These are phyloP conservation scores for Kwoniella sp. DNA, from an alignment of 768 basidiomycete genomes.

Conservation along the genomic window DNA sequence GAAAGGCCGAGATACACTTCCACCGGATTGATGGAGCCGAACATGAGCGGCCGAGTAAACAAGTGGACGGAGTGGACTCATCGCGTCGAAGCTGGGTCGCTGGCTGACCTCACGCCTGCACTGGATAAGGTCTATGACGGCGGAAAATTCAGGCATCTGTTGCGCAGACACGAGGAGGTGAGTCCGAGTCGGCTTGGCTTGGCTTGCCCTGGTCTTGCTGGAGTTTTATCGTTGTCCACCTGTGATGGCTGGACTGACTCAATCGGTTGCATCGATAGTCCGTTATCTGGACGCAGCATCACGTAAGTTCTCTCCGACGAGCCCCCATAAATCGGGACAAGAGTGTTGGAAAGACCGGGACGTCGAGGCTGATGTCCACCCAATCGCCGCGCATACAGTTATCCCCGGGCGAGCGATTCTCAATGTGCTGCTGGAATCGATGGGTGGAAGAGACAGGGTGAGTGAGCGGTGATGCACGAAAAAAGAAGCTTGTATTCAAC, in stretches of 20 bases:
- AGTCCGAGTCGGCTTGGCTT: too few relatives aligned
- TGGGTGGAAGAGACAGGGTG: conserved; percentile 38
- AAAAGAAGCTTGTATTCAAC: neutral
- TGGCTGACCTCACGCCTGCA: conserved; percentile 35
- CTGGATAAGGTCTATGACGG: conserved; percentile 33
- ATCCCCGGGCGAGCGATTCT: conserved; percentile 20
- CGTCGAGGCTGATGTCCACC: neutral
- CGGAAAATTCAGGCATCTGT: conserved; percentile 10
- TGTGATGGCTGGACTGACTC: neutral
- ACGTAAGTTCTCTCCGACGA: conserved; percentile 32
- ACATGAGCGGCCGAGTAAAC: conserved; percentile 24
- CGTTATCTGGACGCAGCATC: conserved; percentile 28
- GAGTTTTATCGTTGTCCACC: too few relatives aligned
- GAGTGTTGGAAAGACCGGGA: too few relatives aligned
- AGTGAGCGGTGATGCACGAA: neutral
- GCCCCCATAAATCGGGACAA: too few relatives aligned
- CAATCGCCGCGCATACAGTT: conserved; percentile 18
- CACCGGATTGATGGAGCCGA: conserved; percentile 21
- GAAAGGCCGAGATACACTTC: neutral
- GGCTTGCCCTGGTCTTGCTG: too few relatives aligned
- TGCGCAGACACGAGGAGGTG: conserved; percentile 35
- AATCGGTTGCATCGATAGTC: conserved; percentile 1
- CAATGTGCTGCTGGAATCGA: conserved; percentile 32
- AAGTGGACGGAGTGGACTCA: conserved; percentile 29
- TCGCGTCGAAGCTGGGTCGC: conserved; percentile 29